These are phyloP conservation scores for Pseudevernia furfuracea DNA, from an alignment of 495 filamentous ascomycete genomes.

Conservation along the genomic window DNA sequence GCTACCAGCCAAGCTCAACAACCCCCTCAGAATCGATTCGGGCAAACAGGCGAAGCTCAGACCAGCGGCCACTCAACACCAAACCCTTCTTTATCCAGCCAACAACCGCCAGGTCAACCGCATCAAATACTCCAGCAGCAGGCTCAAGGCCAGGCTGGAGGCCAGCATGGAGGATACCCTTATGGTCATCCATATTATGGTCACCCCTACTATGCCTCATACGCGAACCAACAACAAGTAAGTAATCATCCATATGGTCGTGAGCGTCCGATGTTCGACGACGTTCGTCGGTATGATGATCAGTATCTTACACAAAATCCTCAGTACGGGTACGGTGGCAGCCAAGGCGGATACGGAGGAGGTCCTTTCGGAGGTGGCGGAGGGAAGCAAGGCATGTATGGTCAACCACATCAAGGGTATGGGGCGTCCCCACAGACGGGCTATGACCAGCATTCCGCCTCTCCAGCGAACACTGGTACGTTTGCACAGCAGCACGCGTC, in stretches of 20 bases:
- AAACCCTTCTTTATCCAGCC: constrained; percentile 65
- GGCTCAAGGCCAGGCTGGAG: constrained; percentile 54
- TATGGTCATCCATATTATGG: constrained; percentile 74
- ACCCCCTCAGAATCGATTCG: constrained; percentile 58
- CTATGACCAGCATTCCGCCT: constrained; percentile 67
- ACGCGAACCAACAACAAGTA: constrained; percentile 58
- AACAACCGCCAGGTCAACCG: constrained; percentile 48
- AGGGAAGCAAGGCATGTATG: constrained; percentile 65
- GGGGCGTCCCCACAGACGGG: constrained; percentile 61
- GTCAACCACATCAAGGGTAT: constrained; percentile 68
- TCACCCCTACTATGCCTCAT: constrained; percentile 69
- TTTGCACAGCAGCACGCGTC: constrained; percentile 57
- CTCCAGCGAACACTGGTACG: constrained; percentile 59
- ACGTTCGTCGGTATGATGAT: constrained; percentile 48
- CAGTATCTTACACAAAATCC: constrained; percentile 47
- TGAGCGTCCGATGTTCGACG: constrained; percentile 49
- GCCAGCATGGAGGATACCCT: constrained; percentile 49
- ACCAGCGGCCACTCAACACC: constrained; percentile 84
- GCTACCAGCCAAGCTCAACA: constrained; percentile 55
- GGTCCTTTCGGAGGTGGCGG: constrained; percentile 31
- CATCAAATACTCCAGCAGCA: constrained; percentile 45
- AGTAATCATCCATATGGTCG: constrained; percentile 45
- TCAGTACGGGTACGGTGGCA: constrained; percentile 59
- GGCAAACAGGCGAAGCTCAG: constrained; percentile 60
- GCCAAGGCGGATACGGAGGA: constrained; percentile 63